These are phyloP conservation scores for Russula sp. DNA, from an alignment of 768 basidiomycete genomes.

Conservation along the genomic window DNA sequence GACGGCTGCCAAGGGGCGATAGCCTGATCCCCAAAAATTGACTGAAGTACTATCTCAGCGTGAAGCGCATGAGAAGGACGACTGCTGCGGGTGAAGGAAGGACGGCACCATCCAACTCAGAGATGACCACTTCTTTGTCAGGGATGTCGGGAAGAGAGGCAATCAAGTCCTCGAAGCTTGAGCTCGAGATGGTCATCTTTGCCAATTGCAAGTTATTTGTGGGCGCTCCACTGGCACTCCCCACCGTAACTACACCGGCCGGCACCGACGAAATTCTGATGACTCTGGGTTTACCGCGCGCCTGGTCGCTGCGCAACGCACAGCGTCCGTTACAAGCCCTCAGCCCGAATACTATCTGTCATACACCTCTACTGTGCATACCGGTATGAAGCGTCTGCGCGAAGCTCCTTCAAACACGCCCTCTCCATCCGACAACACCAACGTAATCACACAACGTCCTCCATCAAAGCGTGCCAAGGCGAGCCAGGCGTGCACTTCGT, in stretches of 20 bases:
- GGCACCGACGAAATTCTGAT: neutral
- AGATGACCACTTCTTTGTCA: slow-evolving; percentile 15
- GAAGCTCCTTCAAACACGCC: neutral
- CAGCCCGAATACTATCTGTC: neutral
- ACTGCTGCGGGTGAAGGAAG: neutral
- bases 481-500: slow-evolving; percentile 38
- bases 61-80: slow-evolving; percentile 4
- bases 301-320: neutral
- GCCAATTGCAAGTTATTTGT: neutral
- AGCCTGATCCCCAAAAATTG: slow-evolving; percentile 71
- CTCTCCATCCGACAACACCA: neutral
- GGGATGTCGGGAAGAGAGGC: slow-evolving; percentile 4
- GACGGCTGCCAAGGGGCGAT: slow-evolving; percentile 53
- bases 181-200: neutral
- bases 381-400: slow-evolving; percentile 15
- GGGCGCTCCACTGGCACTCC: neutral
- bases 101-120: slow-evolving; percentile 20
- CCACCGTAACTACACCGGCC: neutral
- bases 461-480: slow-evolving; percentile 20
- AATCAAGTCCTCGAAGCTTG: neutral
- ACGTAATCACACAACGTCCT: neutral
- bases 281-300: neutral
- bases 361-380: neutral
- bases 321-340: neutral
- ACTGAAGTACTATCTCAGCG: slow-evolving; percentile 54